Percentiles rank a stretch among this genome's conserved stretches.
phyloP scores from a whole-genome alignment of 495 filamentous ascomycete genomes.

The Talaromyces trachyspermus region DNA sequence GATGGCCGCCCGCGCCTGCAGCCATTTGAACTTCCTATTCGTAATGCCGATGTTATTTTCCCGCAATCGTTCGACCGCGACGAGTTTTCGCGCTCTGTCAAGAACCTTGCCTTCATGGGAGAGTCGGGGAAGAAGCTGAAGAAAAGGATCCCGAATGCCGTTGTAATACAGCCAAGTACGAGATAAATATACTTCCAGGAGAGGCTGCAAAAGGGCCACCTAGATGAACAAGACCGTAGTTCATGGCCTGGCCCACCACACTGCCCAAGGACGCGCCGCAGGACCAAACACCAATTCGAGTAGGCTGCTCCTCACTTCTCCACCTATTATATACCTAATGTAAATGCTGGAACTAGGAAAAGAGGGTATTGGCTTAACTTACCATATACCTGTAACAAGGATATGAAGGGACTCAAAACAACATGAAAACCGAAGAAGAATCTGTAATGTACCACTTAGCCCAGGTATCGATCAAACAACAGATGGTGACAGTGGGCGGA shows the following conservation, averaged over 20 bases:
- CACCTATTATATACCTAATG: conserved; percentile 2
- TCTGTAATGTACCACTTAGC: neutral
- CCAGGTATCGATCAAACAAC: neutral
- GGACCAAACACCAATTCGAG: neutral
- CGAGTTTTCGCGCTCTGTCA: conserved; percentile 41
- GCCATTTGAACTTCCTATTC: conserved; percentile 33
- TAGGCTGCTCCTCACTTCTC: neutral
- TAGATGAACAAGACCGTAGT: neutral
- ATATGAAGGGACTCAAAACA: neutral
- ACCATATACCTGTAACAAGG: conserved; percentile 2
- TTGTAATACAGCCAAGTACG: conserved; percentile 50
- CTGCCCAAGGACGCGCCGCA: neutral
- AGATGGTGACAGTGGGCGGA: neutral
- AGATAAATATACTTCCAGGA: conserved; percentile 45
- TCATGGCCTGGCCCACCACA: neutral
- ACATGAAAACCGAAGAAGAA: neutral
- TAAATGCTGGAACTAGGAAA: neutral
- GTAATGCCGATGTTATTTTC: conserved; percentile 52
- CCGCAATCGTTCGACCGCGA: conserved; percentile 22
- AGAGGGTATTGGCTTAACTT: neutral
- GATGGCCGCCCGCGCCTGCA: conserved; percentile 23
- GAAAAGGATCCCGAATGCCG: conserved; percentile 40
- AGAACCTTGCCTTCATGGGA: conserved; percentile 45
- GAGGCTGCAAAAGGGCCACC: neutral
- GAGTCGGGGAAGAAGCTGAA: conserved; percentile 47